A percentile compares a stretch with the other conserved stretches of the same genome.
Conservation (phyloP, 768 basidiomycete species). For the Dentipellis sp. region DNA sequence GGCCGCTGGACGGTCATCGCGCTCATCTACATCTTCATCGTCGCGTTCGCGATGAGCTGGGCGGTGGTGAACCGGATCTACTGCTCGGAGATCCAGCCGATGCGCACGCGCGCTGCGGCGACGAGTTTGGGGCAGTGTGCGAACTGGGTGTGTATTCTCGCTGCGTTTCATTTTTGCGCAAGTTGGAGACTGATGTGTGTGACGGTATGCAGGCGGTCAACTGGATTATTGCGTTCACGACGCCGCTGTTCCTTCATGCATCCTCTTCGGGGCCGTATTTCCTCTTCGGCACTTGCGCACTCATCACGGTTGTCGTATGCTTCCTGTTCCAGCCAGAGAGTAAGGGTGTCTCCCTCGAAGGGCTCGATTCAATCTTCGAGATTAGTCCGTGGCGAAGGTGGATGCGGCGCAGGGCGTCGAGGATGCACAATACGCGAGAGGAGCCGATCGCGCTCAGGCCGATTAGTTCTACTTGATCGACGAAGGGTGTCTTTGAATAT, state of each 20-base stretch:
- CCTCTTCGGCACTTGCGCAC: conserved; percentile 30
- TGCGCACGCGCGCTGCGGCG: conserved; percentile 33
- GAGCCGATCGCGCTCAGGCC: neutral
- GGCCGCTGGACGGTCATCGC: conserved; percentile 34
- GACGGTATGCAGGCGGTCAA: conserved; percentile 24
- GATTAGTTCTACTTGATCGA: neutral
- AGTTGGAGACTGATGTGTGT: conserved; percentile 13
- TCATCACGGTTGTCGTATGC: conserved; percentile 29
- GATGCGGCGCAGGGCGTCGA: neutral
- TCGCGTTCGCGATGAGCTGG: conserved; percentile 35
- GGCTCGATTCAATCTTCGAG: conserved; percentile 30
- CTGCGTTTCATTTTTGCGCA: neutral
- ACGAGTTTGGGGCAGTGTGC: conserved; percentile 30
- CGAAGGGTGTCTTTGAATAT: too few relatives aligned
- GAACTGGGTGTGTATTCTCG: conserved; percentile 28
- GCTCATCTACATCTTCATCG: conserved; percentile 38
- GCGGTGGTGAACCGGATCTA: conserved; percentile 32
- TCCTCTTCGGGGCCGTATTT: conserved; percentile 40
- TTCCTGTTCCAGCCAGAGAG: conserved; percentile 34
- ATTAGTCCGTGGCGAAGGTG: conserved; percentile 13
- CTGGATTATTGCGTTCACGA: conserved; percentile 34
- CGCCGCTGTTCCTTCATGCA: conserved; percentile 35
- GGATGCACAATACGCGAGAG: neutral
- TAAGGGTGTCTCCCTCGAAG: conserved; percentile 33
- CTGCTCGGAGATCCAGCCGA: conserved; percentile 39